Percentiles rank a stretch among this genome's conserved stretches.
phyloP scores from a whole-genome alignment of 306 rosid species.

The Prunus campanulata region DNA sequence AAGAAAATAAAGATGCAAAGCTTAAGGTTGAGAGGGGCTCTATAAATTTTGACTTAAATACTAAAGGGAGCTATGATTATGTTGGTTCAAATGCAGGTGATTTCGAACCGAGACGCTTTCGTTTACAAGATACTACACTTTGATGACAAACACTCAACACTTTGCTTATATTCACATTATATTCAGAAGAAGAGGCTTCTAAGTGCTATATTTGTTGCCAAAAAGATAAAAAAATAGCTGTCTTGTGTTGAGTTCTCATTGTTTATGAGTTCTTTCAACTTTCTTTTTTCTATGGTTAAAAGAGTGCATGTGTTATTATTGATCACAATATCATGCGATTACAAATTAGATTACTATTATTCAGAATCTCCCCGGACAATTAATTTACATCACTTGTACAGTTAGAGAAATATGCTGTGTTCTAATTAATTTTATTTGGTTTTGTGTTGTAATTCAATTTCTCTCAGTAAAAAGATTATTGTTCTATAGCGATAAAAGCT shows the following conservation, averaged over 20 bases:
- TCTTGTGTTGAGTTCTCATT: no score
- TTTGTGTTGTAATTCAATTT: no score
- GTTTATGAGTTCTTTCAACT: no score
- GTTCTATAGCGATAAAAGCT: no score
- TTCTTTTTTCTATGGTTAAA: no score
- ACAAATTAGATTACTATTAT: neutral
- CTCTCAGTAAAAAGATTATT: no score
- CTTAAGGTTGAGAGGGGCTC: constrained; percentile 49
- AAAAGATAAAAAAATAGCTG: neutral
- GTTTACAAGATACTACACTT: constrained; percentile 37
- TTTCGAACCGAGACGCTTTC: constrained; percentile 50
- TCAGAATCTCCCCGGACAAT: no score
- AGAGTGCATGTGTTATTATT: no score
- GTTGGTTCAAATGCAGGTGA: constrained; percentile 52
- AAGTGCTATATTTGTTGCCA: neutral
- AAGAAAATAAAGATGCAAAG: constrained; percentile 40
- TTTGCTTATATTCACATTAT: neutral
- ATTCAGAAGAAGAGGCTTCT: neutral
- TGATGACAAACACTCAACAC: constrained; percentile 4
- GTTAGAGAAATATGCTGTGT: no score
- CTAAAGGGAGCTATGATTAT: constrained; percentile 59
- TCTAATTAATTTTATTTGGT: no score
- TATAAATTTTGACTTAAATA: constrained; percentile 68
- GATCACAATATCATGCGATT: no score
- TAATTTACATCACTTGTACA: no score